phyloP scores from a whole-genome alignment of 306 rosid species.

The Abrus precatorius region DNA sequence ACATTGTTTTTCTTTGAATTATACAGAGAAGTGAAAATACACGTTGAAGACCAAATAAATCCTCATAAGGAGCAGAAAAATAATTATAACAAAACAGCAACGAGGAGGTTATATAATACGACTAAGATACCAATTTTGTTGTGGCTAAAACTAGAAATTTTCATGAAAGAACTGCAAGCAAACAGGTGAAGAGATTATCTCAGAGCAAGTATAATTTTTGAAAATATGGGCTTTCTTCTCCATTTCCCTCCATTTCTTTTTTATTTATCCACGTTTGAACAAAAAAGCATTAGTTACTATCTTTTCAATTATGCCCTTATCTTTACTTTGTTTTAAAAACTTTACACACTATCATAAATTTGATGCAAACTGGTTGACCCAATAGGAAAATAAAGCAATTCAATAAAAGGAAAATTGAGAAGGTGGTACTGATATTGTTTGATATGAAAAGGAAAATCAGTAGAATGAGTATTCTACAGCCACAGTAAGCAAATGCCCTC shows the following conservation, averaged over 20 bases:
- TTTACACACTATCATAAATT: too few species aligned
- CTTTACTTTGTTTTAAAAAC: too few species aligned
- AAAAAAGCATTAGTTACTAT: too few species aligned
- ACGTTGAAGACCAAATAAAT: background rate
- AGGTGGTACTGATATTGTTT: too few species aligned
- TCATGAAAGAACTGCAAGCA: background rate
- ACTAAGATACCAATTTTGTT: background rate
- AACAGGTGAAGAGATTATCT: background rate
- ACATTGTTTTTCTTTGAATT: background rate
- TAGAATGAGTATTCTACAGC: too few species aligned
- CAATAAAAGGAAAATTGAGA: too few species aligned
- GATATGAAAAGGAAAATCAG: too few species aligned
- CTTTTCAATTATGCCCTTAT: too few species aligned
- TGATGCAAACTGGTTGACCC: too few species aligned
- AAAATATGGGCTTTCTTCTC: background rate
- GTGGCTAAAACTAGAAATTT: slow-evolving; percentile 8
- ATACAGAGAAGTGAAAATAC: background rate
- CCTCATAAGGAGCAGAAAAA: background rate
- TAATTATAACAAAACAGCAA: background rate
- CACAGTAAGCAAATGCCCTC: too few species aligned
- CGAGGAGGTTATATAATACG: background rate
- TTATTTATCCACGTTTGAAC: too few species aligned
- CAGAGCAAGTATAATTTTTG: background rate
- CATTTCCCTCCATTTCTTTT: background rate
- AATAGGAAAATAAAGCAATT: too few species aligned